Base-by-base conservation (phyloP, 2,329 filamentous ascomycete genomes). In the Fonsecaea pedrosoi region DNA sequence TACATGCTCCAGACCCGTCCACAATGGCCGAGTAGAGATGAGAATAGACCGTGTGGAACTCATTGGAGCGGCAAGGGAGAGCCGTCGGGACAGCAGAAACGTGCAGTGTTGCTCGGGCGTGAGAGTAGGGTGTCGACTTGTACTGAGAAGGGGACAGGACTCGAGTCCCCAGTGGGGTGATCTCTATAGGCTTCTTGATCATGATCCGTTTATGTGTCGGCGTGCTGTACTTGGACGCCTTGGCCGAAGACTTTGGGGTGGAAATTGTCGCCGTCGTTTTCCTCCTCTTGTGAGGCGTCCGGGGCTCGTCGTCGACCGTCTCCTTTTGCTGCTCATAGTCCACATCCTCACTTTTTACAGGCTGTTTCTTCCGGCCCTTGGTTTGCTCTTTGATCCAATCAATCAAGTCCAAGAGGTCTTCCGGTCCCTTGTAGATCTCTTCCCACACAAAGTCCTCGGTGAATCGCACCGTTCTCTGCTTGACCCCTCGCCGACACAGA, bases 371-470 rank as follows among this genome's bases (percentile, higher is more conserved):
- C 55, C 66, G 64, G 13, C 85, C 85, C 75, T 92, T 93, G 13
- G 95, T 96, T 63, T 88, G 86, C 42, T 81, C 84, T 75, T 90
- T 86, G 15, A 97, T 84, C 69, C 90, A 80, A 35, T 90, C 85
- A 40, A 91, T 83, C 54, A 97, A 78, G 4, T 83, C 76, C 56
- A 86, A 85, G 35, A 97, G 83, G 69, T 90, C 86, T n/a, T 89
- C 83, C 25, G 83, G 82, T 37, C 83, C 88, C 0, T 82, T 83
- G 73, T 92, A 96, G 1, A 96, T 80, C 53, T 97, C 88, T 75
- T 97, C 93, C 95, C 95, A 99, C 1, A 86, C 77, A 71, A 99
- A 97, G 73, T 97, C 93, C 13, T 95, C 88, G 0, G 94, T 97
- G 76, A 98, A 99, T 25, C 89, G 93, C 21, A 92, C 90, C 30